Conservation (phyloP, 176 grass and related monocot species). For the Aegilops bicornis region DNA sequence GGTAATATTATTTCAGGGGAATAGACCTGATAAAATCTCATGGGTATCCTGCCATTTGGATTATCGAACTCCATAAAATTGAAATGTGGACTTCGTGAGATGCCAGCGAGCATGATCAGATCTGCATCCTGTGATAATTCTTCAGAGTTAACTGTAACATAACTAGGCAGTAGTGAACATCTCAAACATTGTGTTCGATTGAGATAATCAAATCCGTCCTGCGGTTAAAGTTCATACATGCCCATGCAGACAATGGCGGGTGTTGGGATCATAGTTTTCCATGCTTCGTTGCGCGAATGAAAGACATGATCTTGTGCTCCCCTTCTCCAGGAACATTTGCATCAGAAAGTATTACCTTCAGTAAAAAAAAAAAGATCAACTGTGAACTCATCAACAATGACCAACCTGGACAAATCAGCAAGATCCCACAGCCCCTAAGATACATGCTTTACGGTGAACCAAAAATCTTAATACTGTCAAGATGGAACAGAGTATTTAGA, state of each 20-base stretch:
- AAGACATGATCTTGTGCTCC: slow-evolving; percentile 99
- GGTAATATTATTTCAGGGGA: not conserved
- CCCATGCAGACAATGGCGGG: slow-evolving; percentile 81
- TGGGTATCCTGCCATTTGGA: not conserved
- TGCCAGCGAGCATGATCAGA: slow-evolving; percentile 84
- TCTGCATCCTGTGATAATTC: slow-evolving; percentile 64
- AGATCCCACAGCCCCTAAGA: no score
- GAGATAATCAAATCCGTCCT: no score
- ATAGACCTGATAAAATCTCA: slow-evolving; percentile 38
- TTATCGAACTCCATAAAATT: slow-evolving; percentile 59
- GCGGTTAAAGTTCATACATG: slow-evolving; percentile 37
- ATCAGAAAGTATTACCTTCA: slow-evolving; percentile 80
- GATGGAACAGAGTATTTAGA: not conserved
- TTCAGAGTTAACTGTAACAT: not conserved
- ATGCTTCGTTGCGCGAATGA: slow-evolving; percentile 47
- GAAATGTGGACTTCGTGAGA: slow-evolving; percentile 82
- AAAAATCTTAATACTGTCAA: no score
- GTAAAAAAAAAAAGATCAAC: no score
- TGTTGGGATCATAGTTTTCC: slow-evolving; percentile 44
- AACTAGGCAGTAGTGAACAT: not conserved
- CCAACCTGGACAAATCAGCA: no score
- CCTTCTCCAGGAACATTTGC: slow-evolving; percentile 99
- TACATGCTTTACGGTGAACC: no score
- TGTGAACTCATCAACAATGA: not conserved
- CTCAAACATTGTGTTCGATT: slow-evolving; percentile 52